Base-by-base conservation (phyloP, 1,284 basidiomycete genomes). In the Irpex sp. region DNA sequence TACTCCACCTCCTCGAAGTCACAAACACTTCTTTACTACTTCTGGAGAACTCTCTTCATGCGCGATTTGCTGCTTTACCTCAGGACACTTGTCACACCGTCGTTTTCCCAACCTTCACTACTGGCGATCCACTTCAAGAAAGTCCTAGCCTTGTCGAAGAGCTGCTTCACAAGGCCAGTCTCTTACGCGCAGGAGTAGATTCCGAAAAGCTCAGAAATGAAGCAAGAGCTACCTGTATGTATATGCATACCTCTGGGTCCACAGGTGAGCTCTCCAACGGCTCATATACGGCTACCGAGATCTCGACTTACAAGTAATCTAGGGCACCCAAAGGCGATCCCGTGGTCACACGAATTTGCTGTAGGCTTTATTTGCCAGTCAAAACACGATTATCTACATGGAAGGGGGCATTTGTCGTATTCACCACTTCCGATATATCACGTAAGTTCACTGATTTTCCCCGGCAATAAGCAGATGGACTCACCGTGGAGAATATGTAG, bases 1-100 rank as follows among this genome's bases (percentile, higher is more conserved):
- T 85, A 10, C 80, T 78, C 1, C 79, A 86, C 74, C 77, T 86
- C 2, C 75, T 85, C 15, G 56, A 69, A 15, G 77, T 78, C 68
- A 81, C 79, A 22, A 69, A 69, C 1, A 76, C 78, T 9, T 62
- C 59, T 0, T 75, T 80, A 64, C 22, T 85, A 7, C 75, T 83
- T 56, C 78, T 83, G 13, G 76, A 77, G 62, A 68, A 67, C 13
- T 76, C 78, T 67, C 60, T 63, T 13, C 32, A 63, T 5, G 22
- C 74, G n/a, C 73, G 62, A 38, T 64, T 32, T 24, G 6, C 74
- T 56, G 73, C 73, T 22, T 72, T 78, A 1, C 71, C 74, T 15
- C 59, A 67, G 0, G 60, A 69, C 2, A 58, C 77, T 4, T 43
- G 74, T 43, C 63, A 74, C 56, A 11, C 75, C 43, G 58, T 76